Conservation (phyloP, 108 stramenopile genomes). For the Aureococcus anophagefferens region DNA sequence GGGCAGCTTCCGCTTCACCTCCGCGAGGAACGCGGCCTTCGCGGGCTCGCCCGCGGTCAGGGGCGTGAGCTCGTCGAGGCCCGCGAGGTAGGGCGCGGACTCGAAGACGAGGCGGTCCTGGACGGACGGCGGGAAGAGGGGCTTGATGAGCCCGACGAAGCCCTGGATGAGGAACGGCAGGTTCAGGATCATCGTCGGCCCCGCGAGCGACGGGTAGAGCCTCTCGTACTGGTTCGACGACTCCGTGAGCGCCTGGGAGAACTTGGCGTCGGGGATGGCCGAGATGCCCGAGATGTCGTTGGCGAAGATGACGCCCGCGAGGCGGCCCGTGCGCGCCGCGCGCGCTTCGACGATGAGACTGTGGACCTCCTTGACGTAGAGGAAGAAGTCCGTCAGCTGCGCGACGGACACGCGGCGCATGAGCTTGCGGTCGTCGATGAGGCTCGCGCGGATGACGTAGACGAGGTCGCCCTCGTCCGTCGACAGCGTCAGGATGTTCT, state of each 20-base stretch:
- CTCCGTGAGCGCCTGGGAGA: constrained; percentile 34
- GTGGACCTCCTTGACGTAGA: constrained; percentile 41
- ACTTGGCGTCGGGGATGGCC: constrained; percentile 23
- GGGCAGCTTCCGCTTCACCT: background rate
- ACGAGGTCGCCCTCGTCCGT: constrained; percentile 42
- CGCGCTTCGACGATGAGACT: constrained; percentile 31
- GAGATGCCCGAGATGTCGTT: constrained; percentile 41
- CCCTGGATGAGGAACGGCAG: constrained; percentile 37
- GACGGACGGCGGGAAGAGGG: constrained; percentile 37
- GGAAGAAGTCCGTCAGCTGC: constrained; percentile 38
- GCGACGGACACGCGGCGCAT: constrained; percentile 33
- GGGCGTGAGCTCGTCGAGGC: background rate
- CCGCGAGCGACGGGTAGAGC: constrained; percentile 36
- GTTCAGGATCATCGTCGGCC: constrained; percentile 40
- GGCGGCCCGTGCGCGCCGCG: constrained; percentile 24
- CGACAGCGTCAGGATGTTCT: constrained; percentile 24
- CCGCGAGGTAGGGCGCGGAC: background rate
- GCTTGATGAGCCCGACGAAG: constrained; percentile 38
- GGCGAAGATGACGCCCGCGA: constrained; percentile 34
- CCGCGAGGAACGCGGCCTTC: background rate
- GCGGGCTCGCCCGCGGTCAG: background rate
- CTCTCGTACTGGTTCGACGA: constrained; percentile 36
- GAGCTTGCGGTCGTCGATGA: constrained; percentile 35
- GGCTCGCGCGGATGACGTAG: constrained; percentile 37
- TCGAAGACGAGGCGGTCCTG: constrained; percentile 2